Evolutionary conservation across 73 alveolate genomes (phyloP).

Genomic region (Durusdinium trenchii): DNA sequence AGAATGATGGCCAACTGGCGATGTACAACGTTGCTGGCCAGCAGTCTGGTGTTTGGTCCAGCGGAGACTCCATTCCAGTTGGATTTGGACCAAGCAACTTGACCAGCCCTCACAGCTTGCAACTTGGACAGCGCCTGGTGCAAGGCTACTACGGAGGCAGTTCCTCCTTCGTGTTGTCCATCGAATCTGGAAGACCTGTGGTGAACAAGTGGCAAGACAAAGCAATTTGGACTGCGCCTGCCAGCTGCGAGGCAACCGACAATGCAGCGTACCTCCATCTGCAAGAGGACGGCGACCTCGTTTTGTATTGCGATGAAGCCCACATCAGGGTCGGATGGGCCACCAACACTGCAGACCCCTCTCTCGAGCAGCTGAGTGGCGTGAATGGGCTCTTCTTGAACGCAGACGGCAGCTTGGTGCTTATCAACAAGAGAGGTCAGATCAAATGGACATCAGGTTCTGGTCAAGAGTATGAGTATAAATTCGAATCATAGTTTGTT

Average conservation of each 20-base stretch:
- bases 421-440: constrained; percentile 30
- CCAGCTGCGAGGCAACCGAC: background rate
- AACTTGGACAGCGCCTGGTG: constrained; percentile 39
- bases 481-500: too few relatives aligned
- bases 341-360: constrained; percentile 39
- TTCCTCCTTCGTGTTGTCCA: background rate
- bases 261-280: background rate
- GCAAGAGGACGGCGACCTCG: constrained; percentile 54
- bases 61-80: background rate
- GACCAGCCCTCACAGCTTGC: constrained; percentile 14
- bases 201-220: background rate
- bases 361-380: constrained; percentile 14
- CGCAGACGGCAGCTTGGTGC: constrained; percentile 28
- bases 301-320: constrained; percentile 41
- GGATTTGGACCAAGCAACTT: constrained; percentile 48
- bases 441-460: constrained; percentile 20
- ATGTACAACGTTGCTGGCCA: constrained; percentile 17
- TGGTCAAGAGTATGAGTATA: constrained; percentile 21
- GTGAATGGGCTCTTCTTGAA: constrained; percentile 1
- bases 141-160: background rate
- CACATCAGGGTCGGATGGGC: constrained; percentile 1
- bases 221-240: background rate
- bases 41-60: constrained; percentile 54
- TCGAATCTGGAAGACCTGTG: background rate
- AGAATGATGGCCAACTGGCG: constrained; percentile 39